Conservation (phyloP, 192 early-diverging fungal genomes). For the Podochytrium sp. region DNA sequence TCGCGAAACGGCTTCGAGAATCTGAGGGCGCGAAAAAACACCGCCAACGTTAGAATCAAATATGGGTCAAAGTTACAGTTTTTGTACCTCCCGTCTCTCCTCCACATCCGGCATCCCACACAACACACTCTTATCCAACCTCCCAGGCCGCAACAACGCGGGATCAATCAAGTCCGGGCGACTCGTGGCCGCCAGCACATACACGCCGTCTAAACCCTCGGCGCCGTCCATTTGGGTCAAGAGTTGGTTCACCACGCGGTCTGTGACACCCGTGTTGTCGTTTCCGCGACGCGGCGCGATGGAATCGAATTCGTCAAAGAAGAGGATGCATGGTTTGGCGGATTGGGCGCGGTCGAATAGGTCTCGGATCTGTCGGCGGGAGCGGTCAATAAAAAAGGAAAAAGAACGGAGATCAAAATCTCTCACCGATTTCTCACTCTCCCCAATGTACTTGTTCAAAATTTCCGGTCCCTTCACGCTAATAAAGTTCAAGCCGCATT, state of each 20-base stretch:
- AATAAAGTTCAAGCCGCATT: conserved; percentile 97
- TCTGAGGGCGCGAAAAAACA: conserved; percentile 44
- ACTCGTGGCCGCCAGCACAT: conserved; percentile 93
- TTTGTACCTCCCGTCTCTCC: conserved; percentile 71
- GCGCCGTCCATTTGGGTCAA: conserved; percentile 99
- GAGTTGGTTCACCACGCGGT: conserved; percentile 98
- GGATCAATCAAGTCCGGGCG: conserved; percentile 86
- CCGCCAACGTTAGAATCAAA: conserved; percentile 9
- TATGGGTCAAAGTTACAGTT: conserved; percentile 20
- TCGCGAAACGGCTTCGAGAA: conserved; percentile 73
- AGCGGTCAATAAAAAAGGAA: background rate
- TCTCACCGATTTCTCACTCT: conserved; percentile 89
- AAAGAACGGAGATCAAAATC: no score
- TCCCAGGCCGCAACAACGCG: conserved; percentile 82
- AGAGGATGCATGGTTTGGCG: conserved; percentile 92
- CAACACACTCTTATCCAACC: conserved; percentile 81
- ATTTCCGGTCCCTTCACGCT: conserved; percentile 97
- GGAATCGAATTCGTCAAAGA: conserved; percentile 99
- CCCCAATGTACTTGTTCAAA: conserved; percentile 98
- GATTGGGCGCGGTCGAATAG: conserved; percentile 92
- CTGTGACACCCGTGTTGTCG: conserved; percentile 98
- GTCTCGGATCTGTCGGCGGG: conserved; percentile 68
- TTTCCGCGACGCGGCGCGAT: conserved; percentile 96
- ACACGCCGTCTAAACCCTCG: conserved; percentile 93
- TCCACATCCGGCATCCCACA: conserved; percentile 78